phyloP scores from a whole-genome alignment of 345 rosid species.

The Aquilaria yunnanensis region DNA sequence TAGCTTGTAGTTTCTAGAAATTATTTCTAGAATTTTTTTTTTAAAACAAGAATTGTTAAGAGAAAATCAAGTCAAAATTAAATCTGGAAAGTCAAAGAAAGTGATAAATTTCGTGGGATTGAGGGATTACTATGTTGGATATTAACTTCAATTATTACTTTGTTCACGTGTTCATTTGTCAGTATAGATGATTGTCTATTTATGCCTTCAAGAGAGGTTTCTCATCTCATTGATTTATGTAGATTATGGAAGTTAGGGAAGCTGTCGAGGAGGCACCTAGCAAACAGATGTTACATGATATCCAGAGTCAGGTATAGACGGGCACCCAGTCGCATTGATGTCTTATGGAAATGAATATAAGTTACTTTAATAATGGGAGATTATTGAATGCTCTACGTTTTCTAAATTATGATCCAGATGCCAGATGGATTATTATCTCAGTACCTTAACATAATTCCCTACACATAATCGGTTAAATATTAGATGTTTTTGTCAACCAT shows the following conservation, averaged over 20 bases:
- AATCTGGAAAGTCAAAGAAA: background rate
- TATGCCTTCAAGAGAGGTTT: no score
- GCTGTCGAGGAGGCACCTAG: slow-evolving; percentile 73
- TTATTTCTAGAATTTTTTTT: background rate
- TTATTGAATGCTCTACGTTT: background rate
- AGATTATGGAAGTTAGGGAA: slow-evolving; percentile 95
- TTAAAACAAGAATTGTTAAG: no score
- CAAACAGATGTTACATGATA: slow-evolving; percentile 46
- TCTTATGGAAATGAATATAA: slow-evolving; percentile 1
- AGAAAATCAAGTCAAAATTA: no score
- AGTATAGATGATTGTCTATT: no score
- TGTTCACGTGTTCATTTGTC: background rate
- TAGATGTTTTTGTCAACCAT: no score
- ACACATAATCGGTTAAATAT: no score
- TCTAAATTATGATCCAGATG: background rate
- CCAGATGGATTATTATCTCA: no score
- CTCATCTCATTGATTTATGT: slow-evolving; percentile 8
- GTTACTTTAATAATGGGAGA: slow-evolving; percentile 2
- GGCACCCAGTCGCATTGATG: slow-evolving; percentile 7
- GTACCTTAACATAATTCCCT: no score
- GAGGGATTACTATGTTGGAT: background rate
- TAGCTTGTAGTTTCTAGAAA: background rate
- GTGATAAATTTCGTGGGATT: background rate
- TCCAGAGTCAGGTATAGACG: slow-evolving; percentile 50
- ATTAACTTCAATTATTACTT: background rate